phyloP scores from a whole-genome alignment of 1,284 basidiomycete species.

The Rhodofomes roseus region DNA sequence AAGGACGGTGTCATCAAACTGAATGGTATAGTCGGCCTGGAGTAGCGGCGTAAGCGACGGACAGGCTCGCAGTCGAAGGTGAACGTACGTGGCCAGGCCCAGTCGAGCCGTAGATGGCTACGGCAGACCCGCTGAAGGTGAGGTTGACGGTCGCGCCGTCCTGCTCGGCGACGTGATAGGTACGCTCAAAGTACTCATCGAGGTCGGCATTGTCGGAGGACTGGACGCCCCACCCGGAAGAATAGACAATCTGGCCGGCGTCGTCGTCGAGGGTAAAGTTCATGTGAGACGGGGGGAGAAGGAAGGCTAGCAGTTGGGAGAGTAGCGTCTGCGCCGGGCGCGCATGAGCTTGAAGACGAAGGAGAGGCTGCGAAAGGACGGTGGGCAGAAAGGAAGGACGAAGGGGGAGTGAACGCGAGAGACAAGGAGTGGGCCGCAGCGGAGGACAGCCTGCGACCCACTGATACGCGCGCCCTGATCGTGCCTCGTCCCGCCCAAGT shows the following conservation, averaged over 20 bases:
- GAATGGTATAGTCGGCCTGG: conserved; percentile 22
- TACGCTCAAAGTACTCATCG: conserved; percentile 23
- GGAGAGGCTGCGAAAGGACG: not conserved
- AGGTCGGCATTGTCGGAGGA: conserved; percentile 15
- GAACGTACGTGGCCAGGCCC: conserved; percentile 27
- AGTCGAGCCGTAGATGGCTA: conserved; percentile 26
- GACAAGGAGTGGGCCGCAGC: not conserved
- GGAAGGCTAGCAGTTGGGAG: not conserved
- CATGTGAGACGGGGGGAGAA: conserved; percentile 9
- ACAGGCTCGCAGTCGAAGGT: not conserved
- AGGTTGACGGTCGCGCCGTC: conserved; percentile 22
- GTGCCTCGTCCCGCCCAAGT: not conserved
- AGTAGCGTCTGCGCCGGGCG: not conserved
- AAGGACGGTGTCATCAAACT: conserved; percentile 22
- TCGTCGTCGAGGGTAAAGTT: conserved; percentile 32
- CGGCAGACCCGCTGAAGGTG: conserved; percentile 20
- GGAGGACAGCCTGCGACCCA: no score
- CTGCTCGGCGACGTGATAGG: conserved; percentile 25
- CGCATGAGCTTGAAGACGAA: not conserved
- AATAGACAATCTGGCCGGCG: conserved; percentile 23
- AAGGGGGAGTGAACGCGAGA: not conserved
- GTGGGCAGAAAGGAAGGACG: not conserved
- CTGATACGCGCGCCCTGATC: not conserved
- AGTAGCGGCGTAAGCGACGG: not conserved
- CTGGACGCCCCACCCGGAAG: conserved; percentile 23